Base-by-base conservation (phyloP, 2,329 filamentous ascomycete genomes). In the Colletotrichum spinosum region DNA sequence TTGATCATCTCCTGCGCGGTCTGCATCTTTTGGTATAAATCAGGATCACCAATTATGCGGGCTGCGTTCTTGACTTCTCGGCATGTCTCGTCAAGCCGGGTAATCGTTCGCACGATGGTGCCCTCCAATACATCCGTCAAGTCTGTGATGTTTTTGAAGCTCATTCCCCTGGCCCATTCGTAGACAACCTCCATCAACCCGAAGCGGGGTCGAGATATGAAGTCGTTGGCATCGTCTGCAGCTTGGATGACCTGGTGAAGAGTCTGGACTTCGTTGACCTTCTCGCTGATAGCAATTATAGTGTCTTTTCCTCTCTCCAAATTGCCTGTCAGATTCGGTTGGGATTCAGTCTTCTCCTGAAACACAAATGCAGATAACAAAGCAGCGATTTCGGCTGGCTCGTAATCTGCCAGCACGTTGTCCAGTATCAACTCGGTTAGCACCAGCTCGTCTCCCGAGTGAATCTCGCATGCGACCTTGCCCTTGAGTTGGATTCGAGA, bases 141-240 rank as follows among this genome's bases (percentile, higher is more conserved):
- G 70, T 95, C 92, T 0, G 95, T 98, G 70, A 99, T 99, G 69
- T 96, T 95, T 79, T 97, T 97, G 84, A 99, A 99, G 56, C 92
- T 95, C 93, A 98, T 98, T 34, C 96, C 96, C 54, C 93, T 85
- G 9, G 96, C 96, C 96, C 96, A 99, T 78, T 99, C 96, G 76
- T 98, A 97, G 39, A 99, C 97, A 0, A 99, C 96, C 78, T 99
- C 96, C 76, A 97, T 94, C 60, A 99, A 86, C 1, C 95, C 96
- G 75, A 99, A 99, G 9, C 95, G 87, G 2, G 94, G 93, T 59
- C 90, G 86, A 65, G 89, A 93, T 41, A 92, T 91, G 74, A 97
- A 97, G 77, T 98, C 95, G 72, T 97, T 97, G 63, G 90, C 91
- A 75, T 97, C 95, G 60, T 98, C 95, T 1, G 91, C 86, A 0